Conservation (phyloP, 2,329 filamentous ascomycete genomes). For the Aurifilum marmelostoma region DNA sequence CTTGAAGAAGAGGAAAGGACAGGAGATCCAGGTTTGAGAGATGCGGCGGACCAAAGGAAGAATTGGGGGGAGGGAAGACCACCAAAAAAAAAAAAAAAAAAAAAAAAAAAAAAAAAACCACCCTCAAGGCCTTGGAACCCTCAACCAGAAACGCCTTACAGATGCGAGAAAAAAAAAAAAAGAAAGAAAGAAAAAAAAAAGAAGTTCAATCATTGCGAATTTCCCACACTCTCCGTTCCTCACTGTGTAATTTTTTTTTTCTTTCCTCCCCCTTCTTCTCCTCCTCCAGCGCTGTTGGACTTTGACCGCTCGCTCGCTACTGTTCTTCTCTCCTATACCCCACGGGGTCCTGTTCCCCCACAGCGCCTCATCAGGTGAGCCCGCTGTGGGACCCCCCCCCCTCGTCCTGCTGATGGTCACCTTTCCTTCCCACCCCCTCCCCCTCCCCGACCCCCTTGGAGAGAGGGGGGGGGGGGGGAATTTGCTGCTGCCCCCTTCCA, state of each 20-base stretch:
- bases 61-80: background rate
- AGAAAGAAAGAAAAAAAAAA: constrained; percentile 17
- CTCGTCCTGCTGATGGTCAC: constrained; percentile 6
- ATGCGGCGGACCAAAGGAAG: constrained; percentile 6
- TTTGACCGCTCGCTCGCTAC: constrained; percentile 3
- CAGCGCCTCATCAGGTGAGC: background rate
- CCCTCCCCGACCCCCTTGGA: too few relatives aligned
- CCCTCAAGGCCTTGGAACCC: constrained; percentile 18
- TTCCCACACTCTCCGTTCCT: background rate
- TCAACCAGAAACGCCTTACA: constrained; percentile 24
- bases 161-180: constrained; percentile 21
- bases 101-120: background rate
- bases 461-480: too few relatives aligned
- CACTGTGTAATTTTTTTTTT: background rate
- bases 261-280: background rate
- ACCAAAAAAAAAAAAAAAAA: background rate
- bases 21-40: background rate
- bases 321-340: background rate
- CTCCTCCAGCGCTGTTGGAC: background rate
- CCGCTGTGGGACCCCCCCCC: background rate
- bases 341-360: constrained; percentile 1
- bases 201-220: background rate
- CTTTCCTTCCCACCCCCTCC: too few relatives aligned
- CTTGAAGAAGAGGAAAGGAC: background rate
- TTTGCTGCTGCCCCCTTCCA: background rate